phyloP scores from a whole-genome alignment of 345 rosid species.

The sweet orange (Citrus sinensis) region DVS_A1.0 CM039168.1:25518501-25519000 shows the following conservation, averaged over 20 bases:
- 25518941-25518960: neutral
- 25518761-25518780: too few relatives aligned
- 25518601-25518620: neutral
- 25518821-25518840: neutral
- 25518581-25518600: neutral
- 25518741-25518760: too few relatives aligned
- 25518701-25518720: too few relatives aligned
- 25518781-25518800: too few relatives aligned
- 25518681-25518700: neutral
- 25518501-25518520: neutral
- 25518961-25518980: neutral
- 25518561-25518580: neutral
- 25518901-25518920: neutral
- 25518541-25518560: neutral
- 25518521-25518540: neutral
- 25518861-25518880: neutral
- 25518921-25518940: neutral
- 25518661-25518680: too few relatives aligned
- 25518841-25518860: neutral
- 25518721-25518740: too few relatives aligned
- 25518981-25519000: neutral
- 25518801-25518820: too few relatives aligned
- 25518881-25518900: neutral
- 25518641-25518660: neutral
- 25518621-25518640: neutral